Evolutionary conservation across 2,329 filamentous ascomycete species (phyloP).

Genomic region (Leptoxyphium fumago): DNA sequence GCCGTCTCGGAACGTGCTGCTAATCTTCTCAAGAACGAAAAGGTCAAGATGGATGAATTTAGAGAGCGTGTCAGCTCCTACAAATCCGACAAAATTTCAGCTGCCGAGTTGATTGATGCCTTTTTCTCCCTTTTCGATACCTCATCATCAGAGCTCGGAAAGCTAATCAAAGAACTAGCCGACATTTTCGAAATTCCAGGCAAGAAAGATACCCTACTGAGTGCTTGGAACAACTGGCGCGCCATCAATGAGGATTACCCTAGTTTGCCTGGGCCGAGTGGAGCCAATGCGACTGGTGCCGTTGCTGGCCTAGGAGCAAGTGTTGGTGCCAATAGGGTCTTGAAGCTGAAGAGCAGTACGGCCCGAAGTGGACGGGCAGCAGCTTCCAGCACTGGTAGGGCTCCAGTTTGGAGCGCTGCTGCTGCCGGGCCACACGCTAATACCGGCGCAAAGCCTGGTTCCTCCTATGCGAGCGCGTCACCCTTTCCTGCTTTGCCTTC

Average conservation of each 20-base stretch:
- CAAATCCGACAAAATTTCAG: constrained; percentile 52
- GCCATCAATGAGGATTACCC: constrained; percentile 95
- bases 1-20: constrained; percentile 76
- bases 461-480: constrained; percentile 1
- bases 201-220: constrained; percentile 60
- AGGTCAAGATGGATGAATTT: constrained; percentile 61
- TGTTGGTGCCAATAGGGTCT: constrained; percentile 44
- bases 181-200: constrained; percentile 76
- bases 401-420: constrained; percentile 38
- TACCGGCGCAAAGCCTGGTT: constrained; percentile 4
- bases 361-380: constrained; percentile 50
- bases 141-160: constrained; percentile 66
- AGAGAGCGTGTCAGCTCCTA: constrained; percentile 67
- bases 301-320: constrained; percentile 35
- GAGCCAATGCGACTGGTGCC: constrained; percentile 44
- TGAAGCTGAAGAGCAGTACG: constrained; percentile 56
- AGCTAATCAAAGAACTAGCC: constrained; percentile 77
- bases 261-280: constrained; percentile 61
- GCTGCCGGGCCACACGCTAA: constrained; percentile 11
- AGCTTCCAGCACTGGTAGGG: constrained; percentile 34
- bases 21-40: constrained; percentile 65
- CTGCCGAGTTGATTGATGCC: constrained; percentile 65
- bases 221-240: constrained; percentile 89
- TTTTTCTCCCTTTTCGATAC: constrained; percentile 80
- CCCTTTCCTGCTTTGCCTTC: constrained; percentile 16